Evolutionary conservation across 352 stramenopile species (phyloP).

Genomic region (Pythium scleroteichum): DNA sequence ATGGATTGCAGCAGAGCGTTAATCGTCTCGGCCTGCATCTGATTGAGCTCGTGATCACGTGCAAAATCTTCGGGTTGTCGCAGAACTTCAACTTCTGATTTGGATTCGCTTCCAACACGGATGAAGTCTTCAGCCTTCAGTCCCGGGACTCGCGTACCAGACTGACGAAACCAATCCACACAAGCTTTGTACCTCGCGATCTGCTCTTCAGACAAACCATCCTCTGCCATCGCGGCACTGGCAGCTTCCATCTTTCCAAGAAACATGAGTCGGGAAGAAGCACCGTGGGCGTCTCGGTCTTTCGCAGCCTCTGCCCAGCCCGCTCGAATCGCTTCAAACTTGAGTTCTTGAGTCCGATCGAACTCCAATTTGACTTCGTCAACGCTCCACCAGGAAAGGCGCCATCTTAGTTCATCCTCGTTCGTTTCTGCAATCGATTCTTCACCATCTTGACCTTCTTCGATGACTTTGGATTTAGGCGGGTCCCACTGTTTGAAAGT

Average conservation of each 20-base stretch:
- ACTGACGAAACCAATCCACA: slow-evolving; percentile 39
- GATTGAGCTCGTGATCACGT: slow-evolving; percentile 3
- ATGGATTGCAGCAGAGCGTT: slow-evolving; percentile 12
- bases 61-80: slow-evolving; percentile 12
- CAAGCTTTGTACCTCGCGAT: slow-evolving; percentile 37
- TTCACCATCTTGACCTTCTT: slow-evolving; percentile 12
- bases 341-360: slow-evolving; percentile 54
- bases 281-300: slow-evolving; percentile 56
- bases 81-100: slow-evolving; percentile 1
- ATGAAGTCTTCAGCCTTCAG: slow-evolving; percentile 5
- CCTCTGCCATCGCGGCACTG: slow-evolving; percentile 39
- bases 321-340: slow-evolving; percentile 49
- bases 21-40: background rate
- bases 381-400: slow-evolving; percentile 56
- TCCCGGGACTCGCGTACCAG: slow-evolving; percentile 2
- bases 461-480: slow-evolving; percentile 12
- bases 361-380: slow-evolving; percentile 65
- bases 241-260: slow-evolving; percentile 46
- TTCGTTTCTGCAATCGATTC: background rate
- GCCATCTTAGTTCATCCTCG: slow-evolving; percentile 34
- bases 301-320: slow-evolving; percentile 54
- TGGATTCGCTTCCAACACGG: background rate
- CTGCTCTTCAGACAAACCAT: slow-evolving; percentile 49
- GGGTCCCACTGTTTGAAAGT: slow-evolving; percentile 18
- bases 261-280: slow-evolving; percentile 50